Evolutionary conservation across 345 rosid species (phyloP).

Genomic region (Nephelium lappaceum): DNA sequence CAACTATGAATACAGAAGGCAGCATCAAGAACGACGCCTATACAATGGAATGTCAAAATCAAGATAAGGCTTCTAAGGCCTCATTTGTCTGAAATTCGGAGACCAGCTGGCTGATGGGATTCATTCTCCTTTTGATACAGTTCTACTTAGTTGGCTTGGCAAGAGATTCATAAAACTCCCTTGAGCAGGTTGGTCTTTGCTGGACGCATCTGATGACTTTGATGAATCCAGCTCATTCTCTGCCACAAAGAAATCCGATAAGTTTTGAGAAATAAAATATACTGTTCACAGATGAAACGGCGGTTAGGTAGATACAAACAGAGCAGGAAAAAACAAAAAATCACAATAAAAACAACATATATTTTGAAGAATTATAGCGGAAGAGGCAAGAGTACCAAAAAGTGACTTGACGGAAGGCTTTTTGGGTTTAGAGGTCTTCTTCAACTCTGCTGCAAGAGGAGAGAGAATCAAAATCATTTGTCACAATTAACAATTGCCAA

Average conservation of each 20-base stretch:
- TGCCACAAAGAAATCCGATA: slow-evolving; percentile 25
- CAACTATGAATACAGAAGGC: slow-evolving; percentile 3
- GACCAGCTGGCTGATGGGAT: slow-evolving; percentile 17
- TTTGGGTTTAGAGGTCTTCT: slow-evolving; percentile 61
- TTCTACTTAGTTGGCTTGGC: slow-evolving; percentile 41
- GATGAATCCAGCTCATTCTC: slow-evolving; percentile 58
- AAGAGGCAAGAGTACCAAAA: slow-evolving; percentile 50
- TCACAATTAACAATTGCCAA: not conserved
- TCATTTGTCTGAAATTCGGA: not conserved
- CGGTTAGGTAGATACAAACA: not conserved
- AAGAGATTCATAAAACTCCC: slow-evolving; percentile 55
- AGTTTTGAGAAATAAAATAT: not conserved
- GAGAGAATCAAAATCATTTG: slow-evolving; percentile 9
- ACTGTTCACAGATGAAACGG: not conserved
- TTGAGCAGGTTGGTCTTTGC: slow-evolving; percentile 32
- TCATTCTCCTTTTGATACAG: slow-evolving; percentile 33
- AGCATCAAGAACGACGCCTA: not conserved
- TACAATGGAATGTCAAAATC: slow-evolving; percentile 4
- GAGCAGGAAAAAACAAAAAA: not conserved
- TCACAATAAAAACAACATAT: not conserved
- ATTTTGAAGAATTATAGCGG: not conserved
- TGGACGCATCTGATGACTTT: slow-evolving; percentile 41
- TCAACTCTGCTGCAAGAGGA: slow-evolving; percentile 60
- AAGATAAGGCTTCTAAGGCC: not conserved
- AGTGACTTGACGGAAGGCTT: slow-evolving; percentile 79